Base-by-base conservation (phyloP, 2,329 filamentous ascomycete species). In the Neopestalotiopsis clavispora region DNA sequence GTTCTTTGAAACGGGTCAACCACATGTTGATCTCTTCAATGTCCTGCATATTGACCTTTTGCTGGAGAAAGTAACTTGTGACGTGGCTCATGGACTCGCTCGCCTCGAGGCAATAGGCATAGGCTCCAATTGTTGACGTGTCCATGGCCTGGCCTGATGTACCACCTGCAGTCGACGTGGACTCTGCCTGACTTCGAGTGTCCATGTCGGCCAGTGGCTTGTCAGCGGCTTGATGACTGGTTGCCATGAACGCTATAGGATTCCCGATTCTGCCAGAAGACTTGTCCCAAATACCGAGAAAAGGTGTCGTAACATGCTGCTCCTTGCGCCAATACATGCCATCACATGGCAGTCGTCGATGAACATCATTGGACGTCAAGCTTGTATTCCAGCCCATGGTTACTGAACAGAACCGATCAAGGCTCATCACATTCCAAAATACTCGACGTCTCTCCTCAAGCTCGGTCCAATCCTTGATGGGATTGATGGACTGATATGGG, bases 1-100 rank as follows among this genome's bases (percentile, higher is more conserved):
- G 70, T 68, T 85, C 83, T 52, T 85, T 85, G 73, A 85, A 85
- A 9, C 83, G 72, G 2, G 78, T 84, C 2, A 84, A 74, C 83
- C 80, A 85, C 52, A 78, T 78, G 3, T 78, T 74, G 23, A 84
- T 77, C 42, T 83, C 78, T 5, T 80, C 77, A 0, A 78, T 76
- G 67, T 83, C 77, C 4, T 72, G 70, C 9, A 82, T 77, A 62
- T 84, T 77, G 42, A 84, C 77, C n/a, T 76, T 75, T 63, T 84
- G 82, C 60, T 83, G 82, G 0, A 85, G 74, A 52, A 85, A 85
- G 67, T 80, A 84, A 0, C 77, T 82, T 0, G 77, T 84, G 0
- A 85, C 80, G 0, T 78, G 78, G 56, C 81, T 84, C 6, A 85
- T 71, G 0, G 81, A 84, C 70, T 85, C 83, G 0, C 81, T 83